Evolutionary conservation across 2,329 filamentous ascomycete species (phyloP), one percentile per base, ranked within the genome.

Genomic region (Xylaria polymorpha): DNA sequence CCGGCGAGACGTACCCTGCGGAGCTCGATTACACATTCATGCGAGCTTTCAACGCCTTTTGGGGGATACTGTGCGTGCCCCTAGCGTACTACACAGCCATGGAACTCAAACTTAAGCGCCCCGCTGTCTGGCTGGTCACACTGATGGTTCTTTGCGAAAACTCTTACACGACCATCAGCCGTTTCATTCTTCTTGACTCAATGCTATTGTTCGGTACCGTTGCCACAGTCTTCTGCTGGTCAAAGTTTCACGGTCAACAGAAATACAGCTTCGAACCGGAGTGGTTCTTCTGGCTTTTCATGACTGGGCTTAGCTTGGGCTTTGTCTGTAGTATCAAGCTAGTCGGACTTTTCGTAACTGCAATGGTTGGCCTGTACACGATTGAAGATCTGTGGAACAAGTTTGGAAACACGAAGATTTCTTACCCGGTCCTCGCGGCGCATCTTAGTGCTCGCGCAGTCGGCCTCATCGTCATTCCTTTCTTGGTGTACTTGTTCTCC

Each of bases 161-260:
- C 85, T 98, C 96, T 61, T 99, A 98, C 84, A 97, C 96, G 58
- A 98, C 97, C 39, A 99, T 99, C 82, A 98, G 94, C 83, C 90
- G 96, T 70, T 99, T 99, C 80, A 98, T 99, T 77, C 90, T 99
- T 29, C 90, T 99, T 76, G 96, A 99, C 82, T 98, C 96, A 0
- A 99, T 99, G 96, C 88, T 99, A 61, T 88, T 99, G 46, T 98
- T 94, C 84, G 98, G 97, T 79, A 99, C 97, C n/a, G 96, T 98
- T 75, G 94, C 94, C 18, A 99, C 96, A 6, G 92, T 97, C 71
- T 90, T 98, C 76, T 98, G 95, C 87, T 99, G 95, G 94, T 91
- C 94, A 77, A 96, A 94, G 80, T 98, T 99, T 83, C 96, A 99
- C 82, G 91, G 92, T 77, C 88, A 96, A 75, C 93, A 94, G 77